Evolutionary conservation across 805 yeast species (phyloP).

Genomic region (Metschnikowia corniflorae): DNA sequence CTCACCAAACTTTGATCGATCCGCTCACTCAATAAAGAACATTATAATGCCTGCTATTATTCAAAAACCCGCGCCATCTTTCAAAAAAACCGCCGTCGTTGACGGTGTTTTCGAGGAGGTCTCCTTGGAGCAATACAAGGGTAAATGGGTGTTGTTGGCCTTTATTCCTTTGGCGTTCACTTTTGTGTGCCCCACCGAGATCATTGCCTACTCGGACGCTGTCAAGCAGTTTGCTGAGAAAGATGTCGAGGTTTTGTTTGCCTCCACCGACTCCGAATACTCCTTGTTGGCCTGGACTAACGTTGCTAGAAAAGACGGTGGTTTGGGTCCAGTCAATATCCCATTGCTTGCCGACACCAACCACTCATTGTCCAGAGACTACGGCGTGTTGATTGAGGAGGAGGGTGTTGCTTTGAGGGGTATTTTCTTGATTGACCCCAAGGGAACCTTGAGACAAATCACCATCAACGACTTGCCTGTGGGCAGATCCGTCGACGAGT

Average conservation of each 20-base stretch:
- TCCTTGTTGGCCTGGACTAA: conserved; percentile 98
- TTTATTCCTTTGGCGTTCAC: conserved; percentile 99
- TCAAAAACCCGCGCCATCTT: conserved; percentile 94
- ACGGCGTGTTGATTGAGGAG: conserved; percentile 96
- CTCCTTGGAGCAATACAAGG: conserved; percentile 91
- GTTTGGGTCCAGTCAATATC: conserved; percentile 91
- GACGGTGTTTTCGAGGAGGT: conserved; percentile 96
- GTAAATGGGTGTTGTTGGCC: conserved; percentile 96
- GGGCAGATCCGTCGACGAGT: conserved; percentile 98
- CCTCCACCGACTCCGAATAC: conserved; percentile 98
- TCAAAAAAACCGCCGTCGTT: conserved; percentile 95
- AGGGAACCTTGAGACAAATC: conserved; percentile 90
- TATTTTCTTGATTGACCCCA: conserved; percentile 95
- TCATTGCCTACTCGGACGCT: conserved; percentile 97
- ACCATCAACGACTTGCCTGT: conserved; percentile 99
- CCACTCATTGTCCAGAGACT: conserved; percentile 91
- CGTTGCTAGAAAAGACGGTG: conserved; percentile 95
- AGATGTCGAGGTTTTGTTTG: conserved; percentile 86
- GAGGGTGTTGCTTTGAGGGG: conserved; percentile 98
- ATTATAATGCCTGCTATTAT: conserved; percentile 76
- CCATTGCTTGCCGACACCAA: conserved; percentile 96
- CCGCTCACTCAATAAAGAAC: not conserved
- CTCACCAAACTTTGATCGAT: not conserved
- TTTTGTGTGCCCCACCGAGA: conserved; percentile 98
- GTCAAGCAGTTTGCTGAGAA: conserved; percentile 82